A percentile compares a stretch with the other conserved stretches of the same genome.
These are phyloP conservation scores for Trichoderma oligosporum DNA, from an alignment of 2,329 filamentous ascomycete genomes.

Conservation along the genomic window DNA sequence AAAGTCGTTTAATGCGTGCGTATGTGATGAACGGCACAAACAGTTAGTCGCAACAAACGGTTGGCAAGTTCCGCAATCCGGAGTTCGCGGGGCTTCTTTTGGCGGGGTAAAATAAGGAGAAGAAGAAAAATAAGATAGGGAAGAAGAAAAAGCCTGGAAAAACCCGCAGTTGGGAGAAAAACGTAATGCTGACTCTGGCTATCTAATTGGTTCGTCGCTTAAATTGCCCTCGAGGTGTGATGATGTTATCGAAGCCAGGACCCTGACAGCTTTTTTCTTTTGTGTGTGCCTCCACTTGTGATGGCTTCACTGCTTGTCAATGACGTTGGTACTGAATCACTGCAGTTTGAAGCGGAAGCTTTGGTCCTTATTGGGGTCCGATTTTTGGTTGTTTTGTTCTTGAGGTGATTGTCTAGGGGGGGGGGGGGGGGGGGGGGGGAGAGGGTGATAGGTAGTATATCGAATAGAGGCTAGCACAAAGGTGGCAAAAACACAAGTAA, in stretches of 20 bases:
- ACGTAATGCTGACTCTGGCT: neutral
- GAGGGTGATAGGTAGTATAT: neutral
- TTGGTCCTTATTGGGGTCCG: neutral
- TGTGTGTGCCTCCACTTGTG: neutral
- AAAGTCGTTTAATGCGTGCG: neutral
- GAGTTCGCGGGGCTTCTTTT: conserved; percentile 13
- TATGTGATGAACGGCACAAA: neutral
- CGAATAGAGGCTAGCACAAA: conserved; percentile 3
- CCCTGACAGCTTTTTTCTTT: conserved; percentile 12
- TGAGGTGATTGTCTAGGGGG: no score
- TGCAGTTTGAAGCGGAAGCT: neutral
- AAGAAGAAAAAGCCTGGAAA: neutral
- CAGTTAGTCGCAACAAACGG: conserved; percentile 1
- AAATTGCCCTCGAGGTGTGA: neutral
- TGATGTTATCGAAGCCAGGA: conserved; percentile 12
- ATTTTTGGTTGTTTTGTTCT: neutral
- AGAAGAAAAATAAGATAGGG: neutral
- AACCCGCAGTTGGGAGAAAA: neutral
- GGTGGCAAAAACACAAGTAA: neutral
- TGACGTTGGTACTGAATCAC: conserved; percentile 16
- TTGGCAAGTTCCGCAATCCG: neutral
- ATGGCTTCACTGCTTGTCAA: conserved; percentile 6
- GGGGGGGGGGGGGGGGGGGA: neutral
- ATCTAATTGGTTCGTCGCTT: conserved; percentile 9
- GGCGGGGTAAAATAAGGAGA: conserved; percentile 5